phyloP scores from a whole-genome alignment of 306 rosid species.

The Malus orientalis region DNA sequence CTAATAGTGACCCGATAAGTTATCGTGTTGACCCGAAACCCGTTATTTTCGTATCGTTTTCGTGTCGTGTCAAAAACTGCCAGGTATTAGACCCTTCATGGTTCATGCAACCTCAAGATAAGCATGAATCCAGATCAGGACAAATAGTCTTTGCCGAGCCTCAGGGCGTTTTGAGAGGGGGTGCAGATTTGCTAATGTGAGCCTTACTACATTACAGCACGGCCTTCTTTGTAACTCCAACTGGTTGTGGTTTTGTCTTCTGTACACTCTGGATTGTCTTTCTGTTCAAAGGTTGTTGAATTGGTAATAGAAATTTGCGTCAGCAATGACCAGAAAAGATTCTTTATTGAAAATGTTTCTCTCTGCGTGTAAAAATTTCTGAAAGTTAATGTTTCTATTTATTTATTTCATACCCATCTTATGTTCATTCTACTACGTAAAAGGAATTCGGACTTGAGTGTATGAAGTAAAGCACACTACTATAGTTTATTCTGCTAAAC shows the following conservation, averaged over 20 bases:
- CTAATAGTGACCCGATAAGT: too few relatives aligned
- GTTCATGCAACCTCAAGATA: constrained; percentile 22
- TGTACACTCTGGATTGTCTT: not conserved
- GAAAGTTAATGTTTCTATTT: too few relatives aligned
- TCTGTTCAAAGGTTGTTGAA: not conserved
- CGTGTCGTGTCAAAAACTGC: too few relatives aligned
- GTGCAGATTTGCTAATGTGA: not conserved
- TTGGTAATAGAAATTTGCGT: not conserved
- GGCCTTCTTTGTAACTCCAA: not conserved
- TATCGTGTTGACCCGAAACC: too few relatives aligned
- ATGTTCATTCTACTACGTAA: too few relatives aligned
- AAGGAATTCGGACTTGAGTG: too few relatives aligned
- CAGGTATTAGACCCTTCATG: not conserved
- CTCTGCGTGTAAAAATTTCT: not conserved
- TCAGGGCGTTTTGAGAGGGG: not conserved
- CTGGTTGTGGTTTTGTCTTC: not conserved
- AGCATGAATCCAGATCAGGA: not conserved
- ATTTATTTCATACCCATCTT: too few relatives aligned
- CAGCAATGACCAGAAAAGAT: not conserved
- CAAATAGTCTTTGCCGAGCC: not conserved
- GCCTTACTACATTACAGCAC: not conserved
- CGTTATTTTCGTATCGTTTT: too few relatives aligned
- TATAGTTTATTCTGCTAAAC: too few relatives aligned
- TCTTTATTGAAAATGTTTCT: not conserved
- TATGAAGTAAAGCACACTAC: too few relatives aligned